Evolutionary conservation across 164 flowering plant genomes (phyloP), one percentile per base, ranked within the genome.

Genomic region (Warburgia ugandensis): DNA sequence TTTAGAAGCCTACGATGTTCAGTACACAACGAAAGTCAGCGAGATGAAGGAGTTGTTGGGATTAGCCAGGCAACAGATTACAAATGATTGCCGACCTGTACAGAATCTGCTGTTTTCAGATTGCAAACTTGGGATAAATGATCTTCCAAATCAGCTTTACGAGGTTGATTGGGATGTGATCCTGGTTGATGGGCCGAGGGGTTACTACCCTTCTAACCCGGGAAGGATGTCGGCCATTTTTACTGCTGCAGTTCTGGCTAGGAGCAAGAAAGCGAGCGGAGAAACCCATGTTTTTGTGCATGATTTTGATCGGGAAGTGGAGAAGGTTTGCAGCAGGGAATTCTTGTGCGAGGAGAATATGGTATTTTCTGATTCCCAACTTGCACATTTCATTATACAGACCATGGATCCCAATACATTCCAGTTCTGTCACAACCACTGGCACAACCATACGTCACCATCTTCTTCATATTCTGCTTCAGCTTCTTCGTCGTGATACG

Each of bases 141-240:
- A 88, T 48, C 64, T 92, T 5, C 99, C 99, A 0, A 88, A 88
- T 53, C 85, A 85, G 36, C 76, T 89, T 1, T 92, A 92, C 61
- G 95, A 84, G 33, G 77, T 86, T 7, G 77, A 67, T 13, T 92
- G 99, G 99, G 95, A 88, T 43, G 83, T 88, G 13, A 81, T 92
- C 1, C 26, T 92, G 52, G 81, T 92, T 3, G 99, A 88, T 46
- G 99, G 96, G 5, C 99, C 97, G 0, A 54, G 95, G 0, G 94
- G 95, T 16, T 82, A 80, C 55, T 79, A 74, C 63, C 74, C 76
- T 3, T 77, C 76, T 11, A 81, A 81, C 5, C 97, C 99, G 0
- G 92, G 99, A 0, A 43, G 99, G 52, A 86, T 84, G 84, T 66
- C 83, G 12, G 67, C 94, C 8, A 84, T 92, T 9, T 92, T 83